These are phyloP conservation scores for Phytomonas francai DNA, from an alignment of 208 protist species.

Conservation along the genomic window DNA sequence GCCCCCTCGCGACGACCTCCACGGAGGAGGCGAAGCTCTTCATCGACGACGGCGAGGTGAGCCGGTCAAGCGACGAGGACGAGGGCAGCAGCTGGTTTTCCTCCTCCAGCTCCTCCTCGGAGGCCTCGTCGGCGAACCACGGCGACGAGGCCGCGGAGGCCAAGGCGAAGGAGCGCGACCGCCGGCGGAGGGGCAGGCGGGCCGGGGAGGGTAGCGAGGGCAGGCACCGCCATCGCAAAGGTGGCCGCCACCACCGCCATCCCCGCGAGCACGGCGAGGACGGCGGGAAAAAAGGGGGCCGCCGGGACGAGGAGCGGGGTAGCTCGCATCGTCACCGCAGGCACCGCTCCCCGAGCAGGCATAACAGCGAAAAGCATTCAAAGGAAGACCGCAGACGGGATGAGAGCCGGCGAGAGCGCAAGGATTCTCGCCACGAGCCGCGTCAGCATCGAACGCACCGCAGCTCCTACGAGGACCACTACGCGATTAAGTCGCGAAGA, in stretches of 20 bases:
- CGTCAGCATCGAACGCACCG: background rate
- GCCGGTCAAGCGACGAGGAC: conserved; percentile 12
- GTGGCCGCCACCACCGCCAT: conserved; percentile 16
- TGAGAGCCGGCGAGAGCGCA: background rate
- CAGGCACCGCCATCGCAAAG: conserved; percentile 12
- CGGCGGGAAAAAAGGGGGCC: conserved; percentile 7
- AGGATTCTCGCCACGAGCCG: background rate
- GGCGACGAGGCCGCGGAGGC: background rate
- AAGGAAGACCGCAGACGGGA: background rate
- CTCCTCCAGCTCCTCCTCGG: conserved; percentile 14
- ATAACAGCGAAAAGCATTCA: background rate
- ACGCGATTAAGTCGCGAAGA: background rate
- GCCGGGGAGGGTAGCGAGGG: conserved; percentile 7
- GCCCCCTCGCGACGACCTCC: conserved; percentile 5
- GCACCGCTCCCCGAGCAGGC: background rate
- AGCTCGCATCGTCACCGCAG: conserved; percentile 10
- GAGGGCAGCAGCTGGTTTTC: conserved; percentile 17
- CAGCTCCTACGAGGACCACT: background rate
- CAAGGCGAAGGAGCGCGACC: background rate
- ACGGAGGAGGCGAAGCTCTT: conserved; percentile 19
- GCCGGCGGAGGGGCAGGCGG: background rate
- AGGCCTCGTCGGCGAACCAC: conserved; percentile 5
- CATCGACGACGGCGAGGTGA: conserved; percentile 14
- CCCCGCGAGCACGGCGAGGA: conserved; percentile 17
- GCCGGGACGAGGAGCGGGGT: conserved; percentile 9